Evolutionary conservation across 2,329 filamentous ascomycete genomes (phyloP).

Genomic region (Biscogniauxia mediterranea): DNA sequence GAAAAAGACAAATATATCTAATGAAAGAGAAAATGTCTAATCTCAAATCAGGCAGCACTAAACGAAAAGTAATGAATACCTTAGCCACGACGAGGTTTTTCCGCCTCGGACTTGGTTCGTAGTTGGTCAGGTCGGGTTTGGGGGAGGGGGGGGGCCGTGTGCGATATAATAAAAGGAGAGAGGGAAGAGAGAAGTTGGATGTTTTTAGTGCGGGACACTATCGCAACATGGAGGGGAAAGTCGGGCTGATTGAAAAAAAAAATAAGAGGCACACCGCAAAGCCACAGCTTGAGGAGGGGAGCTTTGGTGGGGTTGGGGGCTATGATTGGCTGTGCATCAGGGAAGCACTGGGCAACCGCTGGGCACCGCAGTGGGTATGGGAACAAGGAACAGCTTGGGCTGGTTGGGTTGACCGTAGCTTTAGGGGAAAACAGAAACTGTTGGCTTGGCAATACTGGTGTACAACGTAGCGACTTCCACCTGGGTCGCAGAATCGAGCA

Average conservation of each 20-base stretch:
- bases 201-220: conserved; percentile 31
- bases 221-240: conserved; percentile 33
- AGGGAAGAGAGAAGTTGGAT: conserved; percentile 24
- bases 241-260: conserved; percentile 26
- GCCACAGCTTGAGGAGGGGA: not conserved
- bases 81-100: conserved; percentile 2
- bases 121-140: conserved; percentile 13
- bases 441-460: not conserved
- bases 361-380: too few species aligned
- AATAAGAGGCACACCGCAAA: not conserved
- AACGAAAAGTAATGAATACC: conserved; percentile 4
- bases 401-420: not conserved
- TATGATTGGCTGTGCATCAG: not conserved
- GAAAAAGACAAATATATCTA: conserved; percentile 1
- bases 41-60: conserved; percentile 6
- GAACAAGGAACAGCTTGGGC: too few species aligned
- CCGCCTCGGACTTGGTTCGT: conserved; percentile 16
- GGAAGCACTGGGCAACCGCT: not conserved
- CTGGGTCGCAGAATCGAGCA: not conserved
- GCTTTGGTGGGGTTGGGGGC: not conserved
- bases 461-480: not conserved
- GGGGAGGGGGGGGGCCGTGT: conserved; percentile 10
- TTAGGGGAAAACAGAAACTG: not conserved
- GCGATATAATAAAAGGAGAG: conserved; percentile 11
- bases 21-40: not conserved